Percentiles rank a stretch among this genome's conserved stretches.
Conservation (phyloP, 2,329 filamentous ascomycete genomes). For the Penicillium sp. region DNA sequence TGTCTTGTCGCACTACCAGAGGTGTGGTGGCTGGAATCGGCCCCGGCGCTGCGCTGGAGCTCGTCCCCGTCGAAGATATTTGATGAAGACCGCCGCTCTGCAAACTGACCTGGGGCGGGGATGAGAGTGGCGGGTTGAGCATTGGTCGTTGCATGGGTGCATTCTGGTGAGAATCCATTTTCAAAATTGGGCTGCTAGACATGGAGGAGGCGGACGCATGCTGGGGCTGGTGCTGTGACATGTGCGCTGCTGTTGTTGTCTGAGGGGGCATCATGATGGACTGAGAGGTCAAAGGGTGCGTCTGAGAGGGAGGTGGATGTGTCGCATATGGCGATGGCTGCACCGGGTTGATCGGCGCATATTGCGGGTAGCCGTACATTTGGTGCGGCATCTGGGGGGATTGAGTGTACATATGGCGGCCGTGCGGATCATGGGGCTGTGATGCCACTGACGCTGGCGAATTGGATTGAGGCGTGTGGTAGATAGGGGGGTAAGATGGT, state of each 20-base stretch:
- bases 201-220: slow-evolving; percentile 50
- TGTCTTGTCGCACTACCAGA: slow-evolving; percentile 86
- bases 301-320: slow-evolving; percentile 46
- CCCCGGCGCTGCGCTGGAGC: slow-evolving; percentile 86
- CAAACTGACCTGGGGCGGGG: slow-evolving; percentile 49
- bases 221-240: slow-evolving; percentile 35
- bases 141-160: slow-evolving; percentile 31
- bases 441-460: slow-evolving; percentile 91
- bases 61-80: slow-evolving; percentile 53
- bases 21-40: slow-evolving; percentile 96
- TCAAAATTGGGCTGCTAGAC: slow-evolving; percentile 54
- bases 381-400: slow-evolving; percentile 74
- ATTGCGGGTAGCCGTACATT: slow-evolving; percentile 69
- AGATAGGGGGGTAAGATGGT: slow-evolving; percentile 74
- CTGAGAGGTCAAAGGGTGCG: slow-evolving; percentile 53
- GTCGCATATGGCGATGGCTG: slow-evolving; percentile 54
- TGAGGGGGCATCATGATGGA: slow-evolving; percentile 49
- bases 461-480: slow-evolving; percentile 91
- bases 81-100: slow-evolving; percentile 27
- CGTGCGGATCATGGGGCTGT: slow-evolving; percentile 80
- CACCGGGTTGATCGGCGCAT: slow-evolving; percentile 47
- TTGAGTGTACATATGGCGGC: slow-evolving; percentile 74
- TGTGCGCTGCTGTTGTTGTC: slow-evolving; percentile 31
- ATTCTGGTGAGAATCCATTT: slow-evolving; percentile 40
- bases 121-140: slow-evolving; percentile 39